These are phyloP conservation scores for Protomyces arabidopsidicola DNA, from an alignment of 1,139 yeast genomes.

Conservation along the genomic window DNA sequence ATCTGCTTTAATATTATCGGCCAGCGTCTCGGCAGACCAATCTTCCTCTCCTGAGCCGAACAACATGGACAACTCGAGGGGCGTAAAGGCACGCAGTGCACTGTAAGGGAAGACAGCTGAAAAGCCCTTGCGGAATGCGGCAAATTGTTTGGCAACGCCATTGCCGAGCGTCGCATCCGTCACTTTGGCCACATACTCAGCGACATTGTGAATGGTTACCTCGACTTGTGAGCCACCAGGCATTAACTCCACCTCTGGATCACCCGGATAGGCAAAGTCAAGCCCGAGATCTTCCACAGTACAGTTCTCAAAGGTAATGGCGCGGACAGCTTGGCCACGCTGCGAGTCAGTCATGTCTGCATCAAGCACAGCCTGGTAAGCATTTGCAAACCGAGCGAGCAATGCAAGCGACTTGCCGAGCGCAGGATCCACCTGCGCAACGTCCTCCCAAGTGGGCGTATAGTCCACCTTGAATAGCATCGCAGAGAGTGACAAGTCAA, in stretches of 20 bases:
- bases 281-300: slow-evolving; percentile 54
- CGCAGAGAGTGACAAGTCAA: slow-evolving; percentile 74
- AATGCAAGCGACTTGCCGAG: slow-evolving; percentile 59
- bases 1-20: slow-evolving; percentile 67
- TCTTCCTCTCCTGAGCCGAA: slow-evolving; percentile 80
- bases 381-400: slow-evolving; percentile 46
- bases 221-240: slow-evolving; percentile 51
- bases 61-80: slow-evolving; percentile 64
- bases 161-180: slow-evolving; percentile 57
- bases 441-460: slow-evolving; percentile 43
- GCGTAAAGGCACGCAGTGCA: slow-evolving; percentile 65
- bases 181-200: slow-evolving; percentile 54
- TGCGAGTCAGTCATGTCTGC: slow-evolving; percentile 12
- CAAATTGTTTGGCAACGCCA: slow-evolving; percentile 64
- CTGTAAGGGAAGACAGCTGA: slow-evolving; percentile 76
- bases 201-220: slow-evolving; percentile 55
- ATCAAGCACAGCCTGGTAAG: slow-evolving; percentile 31
- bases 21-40: slow-evolving; percentile 63
- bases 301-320: slow-evolving; percentile 44
- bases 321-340: slow-evolving; percentile 31
- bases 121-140: slow-evolving; percentile 74
- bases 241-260: slow-evolving; percentile 55
- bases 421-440: slow-evolving; percentile 55
- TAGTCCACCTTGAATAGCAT: slow-evolving; percentile 50
- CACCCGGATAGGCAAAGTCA: slow-evolving; percentile 74